A percentile compares a stretch with the other conserved stretches of the same genome.
phyloP scores from a whole-genome alignment of 345 rosid genomes.

The Salix caprea region DNA sequence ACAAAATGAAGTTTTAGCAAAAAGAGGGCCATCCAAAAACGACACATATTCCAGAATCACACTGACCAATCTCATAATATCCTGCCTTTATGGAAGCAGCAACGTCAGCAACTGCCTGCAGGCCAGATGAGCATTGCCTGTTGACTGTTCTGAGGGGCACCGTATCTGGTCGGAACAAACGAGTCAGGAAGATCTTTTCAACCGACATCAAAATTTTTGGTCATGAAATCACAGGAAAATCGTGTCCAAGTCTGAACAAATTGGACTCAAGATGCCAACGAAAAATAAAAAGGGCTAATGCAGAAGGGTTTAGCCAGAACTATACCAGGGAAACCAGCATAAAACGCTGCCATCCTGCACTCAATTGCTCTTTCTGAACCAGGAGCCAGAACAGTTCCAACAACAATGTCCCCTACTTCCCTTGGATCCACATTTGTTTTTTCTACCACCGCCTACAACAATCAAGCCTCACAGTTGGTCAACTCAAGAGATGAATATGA shows the following conservation, averaged over 20 bases:
- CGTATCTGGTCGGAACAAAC: constrained; percentile 40
- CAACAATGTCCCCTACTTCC: constrained; percentile 89
- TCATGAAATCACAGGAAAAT: too few relatives aligned
- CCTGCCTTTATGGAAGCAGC: constrained; percentile 88
- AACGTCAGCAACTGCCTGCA: constrained; percentile 93
- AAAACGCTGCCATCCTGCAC: constrained; percentile 88
- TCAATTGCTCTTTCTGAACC: constrained; percentile 80
- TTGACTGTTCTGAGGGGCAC: constrained; percentile 89
- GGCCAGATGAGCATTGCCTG: constrained; percentile 91
- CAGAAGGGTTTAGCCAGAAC: neutral
- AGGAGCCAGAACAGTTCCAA: constrained; percentile 87
- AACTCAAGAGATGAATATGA: too few relatives aligned
- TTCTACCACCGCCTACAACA: constrained; percentile 65
- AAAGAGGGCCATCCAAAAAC: neutral
- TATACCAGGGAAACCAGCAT: constrained; percentile 89
- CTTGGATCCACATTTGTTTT: constrained; percentile 66
- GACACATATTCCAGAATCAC: neutral
- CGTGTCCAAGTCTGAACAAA: neutral
- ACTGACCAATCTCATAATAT: constrained; percentile 69
- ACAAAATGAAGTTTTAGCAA: constrained; percentile 7
- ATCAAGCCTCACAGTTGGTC: neutral
- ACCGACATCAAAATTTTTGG: neutral
- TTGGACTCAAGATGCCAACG: neutral
- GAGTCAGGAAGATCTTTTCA: neutral
- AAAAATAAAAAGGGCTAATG: neutral